phyloP scores from a whole-genome alignment of 2,329 filamentous ascomycete genomes.

The Fusarium floridanum region DNA sequence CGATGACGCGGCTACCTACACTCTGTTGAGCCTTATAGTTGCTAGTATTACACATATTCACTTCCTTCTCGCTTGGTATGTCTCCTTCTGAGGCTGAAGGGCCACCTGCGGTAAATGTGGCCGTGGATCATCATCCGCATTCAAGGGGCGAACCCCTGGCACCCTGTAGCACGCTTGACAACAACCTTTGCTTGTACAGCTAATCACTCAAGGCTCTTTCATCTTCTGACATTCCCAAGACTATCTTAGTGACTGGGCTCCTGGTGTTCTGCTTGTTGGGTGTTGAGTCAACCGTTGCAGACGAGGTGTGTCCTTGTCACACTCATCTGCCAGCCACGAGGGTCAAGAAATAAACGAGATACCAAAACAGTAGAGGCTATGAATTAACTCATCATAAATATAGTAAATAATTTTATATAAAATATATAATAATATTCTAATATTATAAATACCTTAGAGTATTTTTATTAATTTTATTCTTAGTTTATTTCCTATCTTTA shows the following conservation, averaged over 20 bases:
- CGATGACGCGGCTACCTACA: neutral
- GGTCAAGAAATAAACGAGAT: no score
- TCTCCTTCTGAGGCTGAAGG: neutral
- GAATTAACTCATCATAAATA: no score
- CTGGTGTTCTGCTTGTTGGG: neutral
- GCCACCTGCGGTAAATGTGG: neutral
- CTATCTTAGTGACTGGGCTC: neutral
- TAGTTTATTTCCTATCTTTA: no score
- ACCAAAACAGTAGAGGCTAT: no score
- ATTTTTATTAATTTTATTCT: no score
- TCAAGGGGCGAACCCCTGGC: neutral
- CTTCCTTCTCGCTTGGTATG: fast-evolving
- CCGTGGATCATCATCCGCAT: neutral
- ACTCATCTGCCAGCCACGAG: neutral
- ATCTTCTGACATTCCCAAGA: neutral
- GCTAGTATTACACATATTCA: neutral
- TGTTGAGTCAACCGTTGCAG: neutral
- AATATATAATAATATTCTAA: no score
- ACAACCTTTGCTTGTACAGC: neutral
- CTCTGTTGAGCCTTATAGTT: neutral
- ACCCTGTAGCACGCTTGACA: neutral
- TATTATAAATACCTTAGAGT: no score
- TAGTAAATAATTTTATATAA: no score
- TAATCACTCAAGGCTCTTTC: neutral
- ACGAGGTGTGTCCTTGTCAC: neutral